Evolutionary conservation across 2,329 filamentous ascomycete genomes (phyloP), one percentile per base, ranked within the genome.

Genomic region (Pseudodiploospora longispora): DNA sequence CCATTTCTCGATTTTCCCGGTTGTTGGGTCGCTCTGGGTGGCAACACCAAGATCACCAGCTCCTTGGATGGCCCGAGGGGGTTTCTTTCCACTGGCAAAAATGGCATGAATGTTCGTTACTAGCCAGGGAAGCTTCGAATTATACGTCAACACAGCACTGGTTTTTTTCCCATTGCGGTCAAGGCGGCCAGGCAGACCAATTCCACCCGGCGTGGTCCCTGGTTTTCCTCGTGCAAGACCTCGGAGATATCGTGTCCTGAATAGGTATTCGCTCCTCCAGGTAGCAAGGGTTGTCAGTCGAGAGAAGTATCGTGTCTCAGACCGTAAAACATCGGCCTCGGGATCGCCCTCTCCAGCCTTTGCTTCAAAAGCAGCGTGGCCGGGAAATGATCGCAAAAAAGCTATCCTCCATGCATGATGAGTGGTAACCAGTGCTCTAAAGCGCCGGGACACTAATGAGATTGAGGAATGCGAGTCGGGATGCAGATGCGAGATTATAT

Each of bases 241-340:
- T 37, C 89, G 80, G 42, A 97, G 69, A 41, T 97, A 75, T 38
- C 87, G 79, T 2, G 89, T 96, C 38, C 93, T 78, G 45, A 95
- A 68, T 39, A 97, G 84, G 58, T 97, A 98, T 63, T 98, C 93
- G 64, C 87, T 96, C 54, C 91, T 80, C 91, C 93, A 97, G 6
- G 90, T 93, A n/a, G 89, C 85, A 49, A 90, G 68, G 4, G 82
- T 75, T 7, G 87, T 94, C 43, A 98, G 74, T 36, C 90, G 81
- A 10, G 86, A 80, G 58, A 97, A 98, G 51, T 80, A 78, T 37
- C 89, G 85, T 54, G 79, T 78, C 58, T 93, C 85, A 1, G 85
- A 83, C 29, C 79, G 77, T 37, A 89, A 69, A 43, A 62, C 63
- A 56, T 79, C 80, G 43, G 66, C 63, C 38, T 65, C 62, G 32